Base-by-base conservation (phyloP, 306 rosid species). In the Arachis stenosperma region DNA sequence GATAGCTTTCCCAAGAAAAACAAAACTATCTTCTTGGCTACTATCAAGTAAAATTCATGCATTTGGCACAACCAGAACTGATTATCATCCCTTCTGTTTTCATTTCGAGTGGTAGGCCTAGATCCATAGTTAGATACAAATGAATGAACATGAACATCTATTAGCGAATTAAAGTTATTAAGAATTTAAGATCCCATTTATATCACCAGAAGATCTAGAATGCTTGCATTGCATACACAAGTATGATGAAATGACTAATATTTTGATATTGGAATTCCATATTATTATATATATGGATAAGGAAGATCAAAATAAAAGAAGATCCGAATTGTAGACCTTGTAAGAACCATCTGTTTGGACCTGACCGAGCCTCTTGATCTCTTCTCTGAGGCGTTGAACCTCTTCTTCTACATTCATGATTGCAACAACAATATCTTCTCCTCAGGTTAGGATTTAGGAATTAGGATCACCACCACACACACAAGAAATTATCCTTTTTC, bases 401-500 rank as follows among this genome's bases (percentile, higher is more conserved):
- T 93, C 98, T 75, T 90, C 97, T 40, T 89, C 98, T 42, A 94
- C 97, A 56, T 94, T 94, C 97, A 94, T 94, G 77, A 65, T 70
- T 84, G 78, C 46, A 42, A 65, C 64, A 65, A 8, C 46, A 42
- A 65, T 68, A 65, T 68, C 61, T 79, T 75, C 55, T 22, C 62
- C 72, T 53, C 41, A 3, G 54, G 56, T 13, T 5, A 22, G 7
- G 56, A 64, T 33, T 33, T 33, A 33, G 7, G 56, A 64, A 1
- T 33, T 33, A 33, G 37, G 37, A 33, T 33, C 37, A 2, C 63
- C 69, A 65, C 71, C 75, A 22, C 43, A 69, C 64, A 41, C 0
- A 41, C 0, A 40, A 47, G 1, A 61, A 70, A 65, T 30, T 74
- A 29, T 72, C 41, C 52, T 59, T 42, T 11, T 3, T 47, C 56